Evolutionary conservation across 2,329 filamentous ascomycete genomes (phyloP).

Genomic region (Colletotrichum somersetense): DNA sequence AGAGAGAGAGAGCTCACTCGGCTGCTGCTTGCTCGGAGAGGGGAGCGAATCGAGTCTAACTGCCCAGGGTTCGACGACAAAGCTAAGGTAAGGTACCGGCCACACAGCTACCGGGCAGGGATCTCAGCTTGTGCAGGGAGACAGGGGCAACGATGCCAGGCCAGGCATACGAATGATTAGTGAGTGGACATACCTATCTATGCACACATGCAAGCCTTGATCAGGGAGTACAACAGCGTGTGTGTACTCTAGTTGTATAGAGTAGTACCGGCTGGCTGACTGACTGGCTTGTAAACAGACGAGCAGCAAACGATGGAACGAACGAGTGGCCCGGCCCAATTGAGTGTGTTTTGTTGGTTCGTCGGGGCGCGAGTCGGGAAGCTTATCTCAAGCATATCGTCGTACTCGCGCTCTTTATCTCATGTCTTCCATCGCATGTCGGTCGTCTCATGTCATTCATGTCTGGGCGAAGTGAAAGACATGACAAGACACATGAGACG

Average conservation of each 20-base stretch:
- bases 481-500: background rate
- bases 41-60: background rate
- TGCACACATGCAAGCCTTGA: background rate
- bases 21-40: background rate
- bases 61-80: background rate
- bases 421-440: background rate
- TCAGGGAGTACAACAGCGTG: too few species aligned
- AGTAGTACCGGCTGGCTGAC: background rate
- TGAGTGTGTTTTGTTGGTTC: background rate
- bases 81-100: background rate
- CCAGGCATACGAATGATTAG: background rate
- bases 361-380: background rate
- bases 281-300: background rate
- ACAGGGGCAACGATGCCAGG: background rate
- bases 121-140: background rate
- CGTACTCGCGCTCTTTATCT: background rate
- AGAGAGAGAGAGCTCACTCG: background rate
- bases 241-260: too few species aligned
- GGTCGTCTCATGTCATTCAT: background rate
- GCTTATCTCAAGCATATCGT: too few species aligned
- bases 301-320: background rate
- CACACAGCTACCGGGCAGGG: background rate
- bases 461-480: background rate
- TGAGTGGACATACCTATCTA: background rate
- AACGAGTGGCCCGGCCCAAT: background rate